Evolutionary conservation across 441 rosid genomes (phyloP), one percentile per base, ranked within the genome.

Genomic region (Gossypium schwendimanii): DNA sequence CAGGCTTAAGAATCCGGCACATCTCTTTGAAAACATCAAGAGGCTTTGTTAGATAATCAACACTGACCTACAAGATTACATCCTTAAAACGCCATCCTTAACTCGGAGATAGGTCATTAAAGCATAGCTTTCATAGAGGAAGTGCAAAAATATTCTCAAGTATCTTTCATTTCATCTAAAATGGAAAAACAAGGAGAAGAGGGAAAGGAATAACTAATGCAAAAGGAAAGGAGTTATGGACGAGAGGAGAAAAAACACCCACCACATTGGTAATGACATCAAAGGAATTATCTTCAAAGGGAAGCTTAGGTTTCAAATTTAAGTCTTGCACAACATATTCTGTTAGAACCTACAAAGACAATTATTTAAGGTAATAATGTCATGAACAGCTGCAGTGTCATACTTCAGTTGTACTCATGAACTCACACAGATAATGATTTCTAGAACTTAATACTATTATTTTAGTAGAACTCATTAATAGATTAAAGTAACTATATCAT

Each of bases 181-280:
- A 6, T 36, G 41, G 41, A 36, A 36, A 36, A 36, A 6, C 41
- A 36, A 36, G 8, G 14, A 36, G 47, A 11, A 63, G 68, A 64
- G 4, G 2, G 55, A 45, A 65, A 23, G 69, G 72, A 69, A 17
- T 15, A 9, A 54, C 62, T 28, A 5, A 26, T 6, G 33, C 49
- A 28, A 12, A 49, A 47, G 50, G 21, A n/a, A 18, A 60, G 39
- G 33, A 63, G 57, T 21, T 53, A 39, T 11, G 50, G 44, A 53
- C 64, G 52, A 80, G 67, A 64, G n/a, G 12, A 12, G 28, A 63
- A 72, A 71, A 57, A 14, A 68, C 18, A 67, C 88, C 20, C 84
- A 94, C 97, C 93, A 86, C 95, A 77, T 92, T 94, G 66, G 97
- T 94, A 72, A 92, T 91, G 71, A 88, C 84, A 69, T 94, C 96